A percentile compares a stretch with the other conserved stretches of the same genome.
phyloP scores from a whole-genome alignment of 169 alveolate genomes.

The Eimeria brunetti region DNA sequence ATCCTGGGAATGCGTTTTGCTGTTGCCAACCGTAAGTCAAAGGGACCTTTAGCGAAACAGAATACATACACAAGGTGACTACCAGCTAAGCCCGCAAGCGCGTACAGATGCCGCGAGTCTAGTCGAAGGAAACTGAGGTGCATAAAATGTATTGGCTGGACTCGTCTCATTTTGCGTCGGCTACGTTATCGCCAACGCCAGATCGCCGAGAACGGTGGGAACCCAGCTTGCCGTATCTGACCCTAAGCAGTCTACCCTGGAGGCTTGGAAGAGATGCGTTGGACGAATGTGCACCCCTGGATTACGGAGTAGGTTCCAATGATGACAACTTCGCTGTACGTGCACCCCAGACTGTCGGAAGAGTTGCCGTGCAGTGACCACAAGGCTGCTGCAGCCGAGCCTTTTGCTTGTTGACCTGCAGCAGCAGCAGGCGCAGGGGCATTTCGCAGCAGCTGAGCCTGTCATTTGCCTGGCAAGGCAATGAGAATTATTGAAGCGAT shows the following conservation, averaged over 20 bases:
- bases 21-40: not conserved
- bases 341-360: not conserved
- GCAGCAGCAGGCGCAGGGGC: not conserved
- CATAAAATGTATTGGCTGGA: not conserved
- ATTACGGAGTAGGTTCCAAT: not conserved
- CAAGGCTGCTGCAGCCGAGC: not conserved
- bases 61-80: not conserved
- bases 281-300: not conserved
- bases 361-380: not conserved
- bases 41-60: not conserved
- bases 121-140: not conserved
- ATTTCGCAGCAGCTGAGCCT: not conserved
- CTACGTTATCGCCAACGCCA: not conserved
- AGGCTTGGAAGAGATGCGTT: not conserved
- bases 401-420: not conserved
- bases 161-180: not conserved
- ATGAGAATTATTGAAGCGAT: slow-evolving; percentile 74
- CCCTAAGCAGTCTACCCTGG: not conserved
- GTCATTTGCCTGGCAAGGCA: slow-evolving; percentile 63
- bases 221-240: not conserved
- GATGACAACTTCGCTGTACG: not conserved
- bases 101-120: not conserved
- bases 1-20: not conserved
- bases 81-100: not conserved
- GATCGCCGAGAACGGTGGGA: not conserved